These are phyloP conservation scores for Penicillium subrubescens DNA, from an alignment of 495 filamentous ascomycete species.

Conservation along the genomic window DNA sequence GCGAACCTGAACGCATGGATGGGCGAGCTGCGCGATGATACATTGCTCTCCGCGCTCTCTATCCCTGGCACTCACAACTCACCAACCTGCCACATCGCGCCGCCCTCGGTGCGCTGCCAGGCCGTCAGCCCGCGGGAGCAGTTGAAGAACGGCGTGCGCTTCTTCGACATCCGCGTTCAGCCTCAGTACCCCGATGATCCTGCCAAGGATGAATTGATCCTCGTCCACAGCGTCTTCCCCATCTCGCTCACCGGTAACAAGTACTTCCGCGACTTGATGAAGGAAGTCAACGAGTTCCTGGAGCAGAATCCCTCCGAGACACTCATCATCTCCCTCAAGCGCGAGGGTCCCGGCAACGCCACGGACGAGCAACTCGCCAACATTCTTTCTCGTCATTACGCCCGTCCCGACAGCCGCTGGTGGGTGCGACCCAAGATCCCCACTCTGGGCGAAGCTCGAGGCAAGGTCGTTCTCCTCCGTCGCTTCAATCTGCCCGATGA, in stretches of 20 bases:
- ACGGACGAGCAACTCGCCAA: constrained; percentile 78
- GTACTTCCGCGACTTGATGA: constrained; percentile 72
- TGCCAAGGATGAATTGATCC: constrained; percentile 57
- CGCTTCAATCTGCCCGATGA: constrained; percentile 71
- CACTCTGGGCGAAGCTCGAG: constrained; percentile 75
- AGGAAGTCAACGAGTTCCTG: constrained; percentile 72
- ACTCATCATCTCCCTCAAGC: constrained; percentile 85
- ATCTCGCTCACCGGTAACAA: constrained; percentile 69
- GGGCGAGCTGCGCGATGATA: constrained; percentile 65
- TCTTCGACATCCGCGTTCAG: constrained; percentile 88
- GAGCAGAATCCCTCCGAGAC: constrained; percentile 76
- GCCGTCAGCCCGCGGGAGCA: constrained; percentile 74
- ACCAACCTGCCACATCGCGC: constrained; percentile 76
- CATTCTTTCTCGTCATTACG: constrained; percentile 72
- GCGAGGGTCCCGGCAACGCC: constrained; percentile 79
- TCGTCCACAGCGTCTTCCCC: constrained; percentile 82
- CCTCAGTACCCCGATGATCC: constrained; percentile 58
- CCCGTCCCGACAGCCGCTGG: constrained; percentile 66
- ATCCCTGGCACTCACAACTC: constrained; percentile 98
- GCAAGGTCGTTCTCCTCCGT: constrained; percentile 82
- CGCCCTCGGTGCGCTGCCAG: constrained; percentile 94
- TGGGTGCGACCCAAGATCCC: constrained; percentile 80
- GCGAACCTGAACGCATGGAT: constrained; percentile 80
- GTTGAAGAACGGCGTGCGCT: constrained; percentile 87
- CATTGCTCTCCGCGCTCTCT: constrained; percentile 75